These are phyloP conservation scores for Mycena vulgaris DNA, from an alignment of 768 basidiomycete genomes.

Conservation along the genomic window DNA sequence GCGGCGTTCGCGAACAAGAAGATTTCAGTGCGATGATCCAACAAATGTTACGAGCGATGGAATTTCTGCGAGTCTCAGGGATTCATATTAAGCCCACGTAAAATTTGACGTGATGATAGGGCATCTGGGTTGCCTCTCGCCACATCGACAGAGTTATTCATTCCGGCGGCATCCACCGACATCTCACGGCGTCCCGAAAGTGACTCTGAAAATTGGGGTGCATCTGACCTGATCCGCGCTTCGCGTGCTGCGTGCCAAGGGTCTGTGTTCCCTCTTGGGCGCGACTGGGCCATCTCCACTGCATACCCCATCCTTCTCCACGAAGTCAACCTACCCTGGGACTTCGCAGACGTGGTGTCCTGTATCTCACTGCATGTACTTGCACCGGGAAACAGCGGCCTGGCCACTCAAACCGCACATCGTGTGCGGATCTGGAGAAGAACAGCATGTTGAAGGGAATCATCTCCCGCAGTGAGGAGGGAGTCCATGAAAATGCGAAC, in stretches of 20 bases:
- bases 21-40: slow-evolving; percentile 15
- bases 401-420: background rate
- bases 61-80: background rate
- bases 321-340: slow-evolving; percentile 6
- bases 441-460: slow-evolving; percentile 1
- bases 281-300: background rate
- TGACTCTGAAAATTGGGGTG: background rate
- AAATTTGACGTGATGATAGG: background rate
- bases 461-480: slow-evolving; percentile 1
- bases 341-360: background rate
- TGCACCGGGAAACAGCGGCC: background rate
- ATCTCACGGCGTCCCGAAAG: background rate
- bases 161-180: no score
- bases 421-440: background rate
- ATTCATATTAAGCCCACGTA: background rate
- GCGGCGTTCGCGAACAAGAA: slow-evolving; percentile 15
- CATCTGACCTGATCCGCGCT: background rate
- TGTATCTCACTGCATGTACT: background rate
- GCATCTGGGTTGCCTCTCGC: background rate
- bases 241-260: slow-evolving; percentile 1
- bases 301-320: no score
- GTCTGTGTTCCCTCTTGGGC: background rate
- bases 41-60: background rate
- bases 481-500: no score
- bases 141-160: background rate